Conservation (phyloP, 345 rosid species). For the Hirschfeldia incana region DNA sequence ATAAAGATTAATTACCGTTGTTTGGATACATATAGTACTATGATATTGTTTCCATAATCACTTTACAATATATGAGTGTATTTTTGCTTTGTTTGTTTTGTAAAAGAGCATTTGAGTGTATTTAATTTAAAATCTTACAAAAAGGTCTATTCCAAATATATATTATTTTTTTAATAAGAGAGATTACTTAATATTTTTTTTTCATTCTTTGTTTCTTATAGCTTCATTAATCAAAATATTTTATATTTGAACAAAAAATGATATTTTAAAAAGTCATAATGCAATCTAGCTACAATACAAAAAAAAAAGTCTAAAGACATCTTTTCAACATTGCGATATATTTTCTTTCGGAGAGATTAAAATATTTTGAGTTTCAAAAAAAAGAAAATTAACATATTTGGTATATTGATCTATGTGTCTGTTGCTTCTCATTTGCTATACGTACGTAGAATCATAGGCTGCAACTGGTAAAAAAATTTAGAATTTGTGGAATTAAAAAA, state of each 20-base stretch:
- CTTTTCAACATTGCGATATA: background rate
- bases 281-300: background rate
- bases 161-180: too few relatives aligned
- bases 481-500: too few relatives aligned
- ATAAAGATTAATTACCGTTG: too few relatives aligned
- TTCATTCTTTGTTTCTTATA: background rate
- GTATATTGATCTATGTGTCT: background rate
- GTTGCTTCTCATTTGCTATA: background rate
- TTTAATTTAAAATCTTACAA: too few relatives aligned
- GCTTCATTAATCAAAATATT: background rate
- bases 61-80: too few relatives aligned
- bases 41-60: too few relatives aligned
- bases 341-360: background rate
- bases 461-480: too few relatives aligned
- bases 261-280: background rate
- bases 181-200: background rate
- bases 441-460: background rate
- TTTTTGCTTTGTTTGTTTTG: too few relatives aligned
- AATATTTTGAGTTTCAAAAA: too few relatives aligned
- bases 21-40: too few relatives aligned
- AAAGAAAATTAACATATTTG: background rate
- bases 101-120: too few relatives aligned
- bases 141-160: too few relatives aligned
- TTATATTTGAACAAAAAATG: background rate
- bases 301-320: background rate